Evolutionary conservation across 1,284 basidiomycete genomes (phyloP).

Genomic region (Cutaneotrichosporon cutaneum): DNA sequence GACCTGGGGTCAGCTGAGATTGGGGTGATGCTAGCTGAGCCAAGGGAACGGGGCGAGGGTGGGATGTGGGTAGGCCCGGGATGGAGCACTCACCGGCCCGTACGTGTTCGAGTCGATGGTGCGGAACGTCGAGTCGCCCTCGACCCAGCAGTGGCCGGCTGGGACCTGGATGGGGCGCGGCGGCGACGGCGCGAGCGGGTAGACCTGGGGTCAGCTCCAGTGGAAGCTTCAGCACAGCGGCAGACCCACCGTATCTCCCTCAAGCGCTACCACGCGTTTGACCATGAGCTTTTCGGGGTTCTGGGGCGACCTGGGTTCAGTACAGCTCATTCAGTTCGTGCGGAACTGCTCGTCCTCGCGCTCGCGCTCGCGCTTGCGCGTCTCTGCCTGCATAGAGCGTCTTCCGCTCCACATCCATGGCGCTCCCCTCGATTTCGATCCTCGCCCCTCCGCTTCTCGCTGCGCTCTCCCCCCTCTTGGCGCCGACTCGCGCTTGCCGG

Average conservation of each 20-base stretch:
- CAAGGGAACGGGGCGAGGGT: too few species aligned
- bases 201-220: constrained; percentile 31
- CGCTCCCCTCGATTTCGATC: not conserved
- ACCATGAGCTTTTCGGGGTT: constrained; percentile 56
- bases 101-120: constrained; percentile 56
- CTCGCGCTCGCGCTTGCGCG: not conserved
- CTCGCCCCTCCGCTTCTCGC: not conserved
- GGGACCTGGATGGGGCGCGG: constrained; percentile 50
- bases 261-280: constrained; percentile 58
- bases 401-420: too few species aligned
- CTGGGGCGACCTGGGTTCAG: constrained; percentile 52
- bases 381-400: too few species aligned
- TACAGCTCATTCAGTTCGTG: not conserved
- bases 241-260: constrained; percentile 55
- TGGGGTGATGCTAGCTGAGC: not conserved
- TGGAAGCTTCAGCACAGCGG: not conserved
- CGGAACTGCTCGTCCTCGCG: not conserved
- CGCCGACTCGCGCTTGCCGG: too few species aligned
- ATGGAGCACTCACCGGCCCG: constrained; percentile 53
- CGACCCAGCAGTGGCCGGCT: constrained; percentile 57
- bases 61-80: too few species aligned
- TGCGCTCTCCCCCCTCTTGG: too few species aligned
- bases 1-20: constrained; percentile 29
- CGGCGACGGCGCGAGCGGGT: constrained; percentile 49
- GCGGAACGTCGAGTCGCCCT: constrained; percentile 57